Evolutionary conservation across 1,284 basidiomycete species (phyloP).

Genomic region (Melanopsichium pennsylvanicum): DNA sequence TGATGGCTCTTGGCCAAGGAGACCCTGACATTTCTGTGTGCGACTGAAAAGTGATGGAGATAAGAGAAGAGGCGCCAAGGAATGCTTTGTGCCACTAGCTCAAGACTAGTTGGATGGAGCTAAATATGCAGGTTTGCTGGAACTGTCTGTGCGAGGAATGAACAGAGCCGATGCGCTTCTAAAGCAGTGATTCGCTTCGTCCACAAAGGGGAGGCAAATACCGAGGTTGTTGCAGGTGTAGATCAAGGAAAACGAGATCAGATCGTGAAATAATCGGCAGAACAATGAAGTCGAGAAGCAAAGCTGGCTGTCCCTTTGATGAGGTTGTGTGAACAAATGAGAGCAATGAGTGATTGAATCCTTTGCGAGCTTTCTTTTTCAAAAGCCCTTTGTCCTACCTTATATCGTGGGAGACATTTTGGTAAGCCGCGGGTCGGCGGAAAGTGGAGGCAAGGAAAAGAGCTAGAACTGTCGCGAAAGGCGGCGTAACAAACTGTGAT

Average conservation of each 20-base stretch:
- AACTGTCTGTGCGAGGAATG: too few species aligned
- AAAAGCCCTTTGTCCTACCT: neutral
- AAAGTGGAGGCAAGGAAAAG: neutral
- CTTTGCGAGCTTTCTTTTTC: neutral
- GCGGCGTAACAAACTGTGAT: too few species aligned
- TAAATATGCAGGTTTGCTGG: neutral
- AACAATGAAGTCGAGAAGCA: neutral
- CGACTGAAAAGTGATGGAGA: constrained; percentile 1
- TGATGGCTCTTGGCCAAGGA: constrained; percentile 42
- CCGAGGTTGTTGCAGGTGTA: neutral
- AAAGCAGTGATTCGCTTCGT: neutral
- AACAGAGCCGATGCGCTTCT: neutral
- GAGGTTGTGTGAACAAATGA: too few species aligned
- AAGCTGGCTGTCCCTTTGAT: neutral
- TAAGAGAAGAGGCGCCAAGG: neutral
- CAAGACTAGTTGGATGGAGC: neutral
- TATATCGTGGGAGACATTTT: too few species aligned
- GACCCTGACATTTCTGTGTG: constrained; percentile 27
- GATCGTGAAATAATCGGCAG: neutral
- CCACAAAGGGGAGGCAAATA: neutral
- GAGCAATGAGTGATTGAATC: too few species aligned
- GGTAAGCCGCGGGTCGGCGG: too few species aligned
- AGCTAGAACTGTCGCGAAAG: too few species aligned
- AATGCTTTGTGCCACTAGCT: neutral
- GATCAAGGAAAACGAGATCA: neutral